Percentiles rank a stretch among this genome's conserved stretches.
phyloP scores from a whole-genome alignment of 768 basidiomycete genomes.

The Trametes cubensis region DNA sequence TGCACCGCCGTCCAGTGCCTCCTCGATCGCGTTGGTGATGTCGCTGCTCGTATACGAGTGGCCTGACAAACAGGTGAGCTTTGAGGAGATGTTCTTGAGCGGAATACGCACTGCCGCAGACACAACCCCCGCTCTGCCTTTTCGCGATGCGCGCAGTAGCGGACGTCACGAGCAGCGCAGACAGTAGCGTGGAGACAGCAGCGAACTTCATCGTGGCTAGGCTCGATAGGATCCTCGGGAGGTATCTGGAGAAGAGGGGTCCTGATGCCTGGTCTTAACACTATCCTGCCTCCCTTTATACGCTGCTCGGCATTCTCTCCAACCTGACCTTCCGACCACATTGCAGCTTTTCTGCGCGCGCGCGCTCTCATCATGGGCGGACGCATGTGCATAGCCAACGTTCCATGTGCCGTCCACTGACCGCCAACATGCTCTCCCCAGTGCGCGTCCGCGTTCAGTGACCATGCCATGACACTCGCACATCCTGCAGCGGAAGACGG shows the following conservation, averaged over 20 bases:
- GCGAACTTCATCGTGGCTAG: slow-evolving; percentile 19
- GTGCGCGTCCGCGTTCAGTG: background rate
- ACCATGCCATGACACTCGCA: background rate
- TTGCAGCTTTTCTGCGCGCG: no score
- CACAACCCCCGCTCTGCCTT: slow-evolving; percentile 29
- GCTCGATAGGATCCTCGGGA: background rate
- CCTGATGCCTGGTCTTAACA: background rate
- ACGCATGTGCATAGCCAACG: slow-evolving; percentile 19
- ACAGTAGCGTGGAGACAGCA: slow-evolving; percentile 11
- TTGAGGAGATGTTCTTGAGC: background rate
- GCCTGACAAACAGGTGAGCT: background rate
- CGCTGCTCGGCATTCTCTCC: background rate
- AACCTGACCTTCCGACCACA: background rate
- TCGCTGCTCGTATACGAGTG: slow-evolving; percentile 24
- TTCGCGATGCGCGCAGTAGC: slow-evolving; percentile 10
- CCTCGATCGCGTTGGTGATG: slow-evolving; percentile 26
- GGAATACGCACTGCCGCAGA: slow-evolving; percentile 25
- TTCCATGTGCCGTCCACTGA: background rate
- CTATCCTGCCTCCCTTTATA: background rate
- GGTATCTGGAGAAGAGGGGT: background rate
- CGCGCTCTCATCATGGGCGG: background rate
- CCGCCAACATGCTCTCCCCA: background rate
- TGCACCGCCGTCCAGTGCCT: slow-evolving; percentile 28
- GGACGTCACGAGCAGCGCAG: slow-evolving; percentile 16
- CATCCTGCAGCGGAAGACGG: background rate